phyloP scores from a whole-genome alignment of 2,329 filamentous ascomycete genomes.

The Fusarium anguioides region DNA sequence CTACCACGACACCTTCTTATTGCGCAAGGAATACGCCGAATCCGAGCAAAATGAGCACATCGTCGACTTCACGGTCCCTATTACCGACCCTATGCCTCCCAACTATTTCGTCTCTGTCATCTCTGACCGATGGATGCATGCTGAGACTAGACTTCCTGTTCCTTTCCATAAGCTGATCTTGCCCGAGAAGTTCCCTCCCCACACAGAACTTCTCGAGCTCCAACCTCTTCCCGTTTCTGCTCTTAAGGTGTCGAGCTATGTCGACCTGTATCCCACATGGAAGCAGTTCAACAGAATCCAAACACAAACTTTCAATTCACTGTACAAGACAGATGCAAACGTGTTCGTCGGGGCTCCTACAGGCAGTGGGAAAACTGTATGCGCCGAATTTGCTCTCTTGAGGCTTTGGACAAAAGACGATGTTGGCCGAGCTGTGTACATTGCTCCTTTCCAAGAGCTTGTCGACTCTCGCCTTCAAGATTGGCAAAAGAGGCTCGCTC shows the following conservation, averaged over 20 bases:
- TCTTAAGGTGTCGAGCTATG: conserved; percentile 85
- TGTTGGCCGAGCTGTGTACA: conserved; percentile 84
- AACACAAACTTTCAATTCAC: conserved; percentile 94
- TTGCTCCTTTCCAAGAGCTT: conserved; percentile 94
- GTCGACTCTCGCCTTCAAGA: conserved; percentile 84
- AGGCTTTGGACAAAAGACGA: conserved; percentile 77
- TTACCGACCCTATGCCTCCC: conserved; percentile 96
- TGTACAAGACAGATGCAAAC: conserved; percentile 92
- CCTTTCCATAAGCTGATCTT: conserved; percentile 95
- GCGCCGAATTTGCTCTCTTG: conserved; percentile 92
- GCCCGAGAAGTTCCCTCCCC: conserved; percentile 93
- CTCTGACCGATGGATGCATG: conserved; percentile 98
- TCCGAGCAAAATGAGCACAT: conserved; percentile 92
- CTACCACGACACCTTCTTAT: conserved; percentile 92
- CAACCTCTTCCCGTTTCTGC: conserved; percentile 91
- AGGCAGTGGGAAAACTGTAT: conserved; percentile 96
- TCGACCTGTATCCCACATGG: conserved; percentile 84
- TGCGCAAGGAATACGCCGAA: conserved; percentile 88
- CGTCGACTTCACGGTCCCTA: conserved; percentile 95
- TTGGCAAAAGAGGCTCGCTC: conserved; percentile 82
- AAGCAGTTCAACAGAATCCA: conserved; percentile 96
- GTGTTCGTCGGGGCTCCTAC: conserved; percentile 93
- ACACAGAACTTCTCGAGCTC: conserved; percentile 90
- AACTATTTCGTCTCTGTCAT: conserved; percentile 98
- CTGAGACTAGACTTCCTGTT: conserved; percentile 91